phyloP scores from a whole-genome alignment of 148 eudicot genomes.

The Chenopodium berlandieri region DNA sequence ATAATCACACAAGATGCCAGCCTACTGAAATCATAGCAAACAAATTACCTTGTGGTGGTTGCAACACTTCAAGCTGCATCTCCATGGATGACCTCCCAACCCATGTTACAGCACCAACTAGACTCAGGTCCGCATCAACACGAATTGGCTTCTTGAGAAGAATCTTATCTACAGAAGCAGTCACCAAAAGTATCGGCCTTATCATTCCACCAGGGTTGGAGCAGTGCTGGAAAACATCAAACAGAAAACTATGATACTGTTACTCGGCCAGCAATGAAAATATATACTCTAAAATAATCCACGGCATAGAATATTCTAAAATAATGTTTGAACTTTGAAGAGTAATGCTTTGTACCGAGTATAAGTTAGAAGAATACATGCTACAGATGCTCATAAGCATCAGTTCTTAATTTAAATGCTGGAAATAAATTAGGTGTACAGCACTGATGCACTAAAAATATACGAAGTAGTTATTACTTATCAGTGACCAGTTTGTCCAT shows the following conservation, averaged over 20 bases:
- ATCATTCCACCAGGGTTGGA: slow-evolving; percentile 45
- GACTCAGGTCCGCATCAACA: slow-evolving; percentile 60
- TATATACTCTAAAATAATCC: neutral
- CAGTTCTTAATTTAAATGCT: neutral
- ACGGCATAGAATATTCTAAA: neutral
- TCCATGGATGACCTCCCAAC: slow-evolving; percentile 96
- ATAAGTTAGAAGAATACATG: neutral
- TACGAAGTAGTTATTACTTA: neutral
- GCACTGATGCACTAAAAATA: neutral
- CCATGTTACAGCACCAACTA: slow-evolving; percentile 92
- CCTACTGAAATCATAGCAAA: neutral
- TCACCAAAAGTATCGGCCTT: slow-evolving; percentile 67
- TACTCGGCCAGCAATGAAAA: neutral
- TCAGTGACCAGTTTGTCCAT: neutral
- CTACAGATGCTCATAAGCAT: neutral
- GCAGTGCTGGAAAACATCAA: slow-evolving; percentile 56
- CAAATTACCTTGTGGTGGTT: slow-evolving; percentile 53
- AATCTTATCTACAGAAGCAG: slow-evolving; percentile 95
- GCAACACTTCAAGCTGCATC: slow-evolving; percentile 81
- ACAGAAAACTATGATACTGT: neutral
- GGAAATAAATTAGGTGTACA: neutral
- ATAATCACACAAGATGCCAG: neutral
- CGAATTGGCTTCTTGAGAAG: slow-evolving; percentile 73
- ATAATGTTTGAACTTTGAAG: neutral
- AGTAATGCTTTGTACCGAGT: neutral